phyloP scores from a whole-genome alignment of 768 basidiomycete species.

The Boletus barrowsii region DNA sequence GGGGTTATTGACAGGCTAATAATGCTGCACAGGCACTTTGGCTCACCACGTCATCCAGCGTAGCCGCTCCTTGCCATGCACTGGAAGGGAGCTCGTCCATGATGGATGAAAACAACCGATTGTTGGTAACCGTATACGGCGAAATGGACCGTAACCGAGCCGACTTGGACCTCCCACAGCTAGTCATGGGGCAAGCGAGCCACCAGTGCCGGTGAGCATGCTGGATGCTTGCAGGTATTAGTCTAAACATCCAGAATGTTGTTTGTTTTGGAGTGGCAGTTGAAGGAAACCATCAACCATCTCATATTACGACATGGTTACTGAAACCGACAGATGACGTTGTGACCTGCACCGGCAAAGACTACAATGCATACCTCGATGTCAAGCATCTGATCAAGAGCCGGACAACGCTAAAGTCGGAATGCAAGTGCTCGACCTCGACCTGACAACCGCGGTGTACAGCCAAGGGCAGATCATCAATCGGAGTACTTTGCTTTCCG shows the following conservation, averaged over 20 bases:
- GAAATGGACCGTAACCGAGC: background rate
- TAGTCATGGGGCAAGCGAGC: background rate
- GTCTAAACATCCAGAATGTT: constrained; percentile 4
- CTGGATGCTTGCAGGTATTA: background rate
- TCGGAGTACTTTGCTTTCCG: background rate
- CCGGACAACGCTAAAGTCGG: background rate
- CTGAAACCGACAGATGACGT: too few relatives aligned
- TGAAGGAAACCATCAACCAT: background rate
- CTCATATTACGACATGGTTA: background rate
- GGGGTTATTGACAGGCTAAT: background rate
- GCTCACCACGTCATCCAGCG: constrained; percentile 22
- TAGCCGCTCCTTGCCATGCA: background rate
- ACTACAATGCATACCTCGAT: background rate
- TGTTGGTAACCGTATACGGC: background rate
- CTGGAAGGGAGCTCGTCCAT: constrained; percentile 5
- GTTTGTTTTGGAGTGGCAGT: background rate
- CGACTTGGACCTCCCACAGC: background rate
- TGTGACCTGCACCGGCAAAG: background rate
- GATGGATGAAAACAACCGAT: background rate
- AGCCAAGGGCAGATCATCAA: background rate
- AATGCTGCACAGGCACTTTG: background rate
- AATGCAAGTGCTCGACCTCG: background rate
- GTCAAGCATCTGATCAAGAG: background rate
- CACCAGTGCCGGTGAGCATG: background rate
- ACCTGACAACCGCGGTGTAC: background rate